A percentile compares a stretch with the other conserved stretches of the same genome.
These are phyloP conservation scores for Ceraceosorus bombacis DNA, from an alignment of 1,284 basidiomycete species.

Conservation along the genomic window DNA sequence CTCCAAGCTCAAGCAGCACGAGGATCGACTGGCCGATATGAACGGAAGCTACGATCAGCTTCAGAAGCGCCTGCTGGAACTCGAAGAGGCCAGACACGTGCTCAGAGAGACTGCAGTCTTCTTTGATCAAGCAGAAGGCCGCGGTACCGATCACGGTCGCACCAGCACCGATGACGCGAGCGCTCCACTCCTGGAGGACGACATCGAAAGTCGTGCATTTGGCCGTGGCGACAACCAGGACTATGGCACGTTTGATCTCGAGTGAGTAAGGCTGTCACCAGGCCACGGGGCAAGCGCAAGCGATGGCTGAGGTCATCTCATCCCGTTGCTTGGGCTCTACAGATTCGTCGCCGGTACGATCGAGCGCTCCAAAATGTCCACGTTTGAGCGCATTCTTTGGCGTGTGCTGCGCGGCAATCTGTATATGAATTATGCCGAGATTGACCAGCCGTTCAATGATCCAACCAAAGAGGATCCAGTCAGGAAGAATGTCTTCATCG, in stretches of 20 bases:
- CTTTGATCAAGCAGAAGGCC: conserved; percentile 80
- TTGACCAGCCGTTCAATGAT: conserved; percentile 84
- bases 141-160: conserved; percentile 61
- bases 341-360: conserved; percentile 95
- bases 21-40: conserved; percentile 79
- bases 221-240: conserved; percentile 52
- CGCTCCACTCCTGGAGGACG: conserved; percentile 73
- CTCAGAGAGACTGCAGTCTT: conserved; percentile 92
- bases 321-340: conserved; percentile 6
- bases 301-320: conserved; percentile 7
- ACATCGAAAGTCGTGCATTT: conserved; percentile 61
- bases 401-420: conserved; percentile 94
- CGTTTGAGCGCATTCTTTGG: conserved; percentile 96
- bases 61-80: conserved; percentile 75
- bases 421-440: conserved; percentile 97
- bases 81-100: conserved; percentile 83
- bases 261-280: conserved; percentile 12
- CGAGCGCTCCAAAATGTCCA: conserved; percentile 80
- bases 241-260: conserved; percentile 62
- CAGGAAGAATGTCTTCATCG: conserved; percentile 95
- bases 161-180: conserved; percentile 75
- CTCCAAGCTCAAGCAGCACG: conserved; percentile 77
- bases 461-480: conserved; percentile 57
- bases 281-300: no score
- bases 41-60: conserved; percentile 86